Conservation (phyloP, 208 protist species). For the Sergeia podlipaevii region DNA sequence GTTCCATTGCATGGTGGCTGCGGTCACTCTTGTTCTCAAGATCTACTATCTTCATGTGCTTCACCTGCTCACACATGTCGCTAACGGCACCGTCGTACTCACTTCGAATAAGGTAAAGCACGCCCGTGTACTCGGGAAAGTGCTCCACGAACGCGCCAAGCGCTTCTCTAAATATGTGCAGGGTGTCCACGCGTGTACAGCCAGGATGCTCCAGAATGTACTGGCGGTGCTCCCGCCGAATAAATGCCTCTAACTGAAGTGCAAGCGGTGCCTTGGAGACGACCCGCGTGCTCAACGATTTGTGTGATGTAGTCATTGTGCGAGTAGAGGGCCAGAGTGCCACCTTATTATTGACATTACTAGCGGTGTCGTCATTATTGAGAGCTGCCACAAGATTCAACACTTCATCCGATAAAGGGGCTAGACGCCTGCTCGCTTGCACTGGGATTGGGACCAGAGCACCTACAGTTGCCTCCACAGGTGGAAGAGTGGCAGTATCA, state of each 20-base stretch:
- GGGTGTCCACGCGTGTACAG: conserved; percentile 58
- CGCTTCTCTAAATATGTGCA: conserved; percentile 83
- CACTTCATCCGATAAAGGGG: background rate
- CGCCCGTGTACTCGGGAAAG: conserved; percentile 72
- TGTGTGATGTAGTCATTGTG: background rate
- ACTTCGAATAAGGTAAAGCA: conserved; percentile 74
- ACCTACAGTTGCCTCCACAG: no score
- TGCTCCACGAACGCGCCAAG: conserved; percentile 75
- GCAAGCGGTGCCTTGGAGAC: conserved; percentile 65
- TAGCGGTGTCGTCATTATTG: background rate
- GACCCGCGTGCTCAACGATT: no score
- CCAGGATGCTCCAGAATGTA: conserved; percentile 57
- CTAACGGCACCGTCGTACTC: conserved; percentile 77
- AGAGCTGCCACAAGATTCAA: background rate
- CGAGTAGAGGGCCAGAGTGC: conserved; percentile 4
- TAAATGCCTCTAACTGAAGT: conserved; percentile 79
- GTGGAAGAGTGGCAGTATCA: no score
- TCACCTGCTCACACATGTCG: conserved; percentile 47
- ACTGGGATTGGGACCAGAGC: no score
- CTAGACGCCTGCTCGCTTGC: no score
- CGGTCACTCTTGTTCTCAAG: conserved; percentile 70
- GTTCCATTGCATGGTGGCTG: conserved; percentile 71
- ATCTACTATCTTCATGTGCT: conserved; percentile 44
- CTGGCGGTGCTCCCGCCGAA: conserved; percentile 71
- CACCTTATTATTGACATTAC: no score